A percentile compares a stretch with the other conserved stretches of the same genome.
Conservation (phyloP, 495 filamentous ascomycete genomes). For the Aspergillus sparsus region DNA sequence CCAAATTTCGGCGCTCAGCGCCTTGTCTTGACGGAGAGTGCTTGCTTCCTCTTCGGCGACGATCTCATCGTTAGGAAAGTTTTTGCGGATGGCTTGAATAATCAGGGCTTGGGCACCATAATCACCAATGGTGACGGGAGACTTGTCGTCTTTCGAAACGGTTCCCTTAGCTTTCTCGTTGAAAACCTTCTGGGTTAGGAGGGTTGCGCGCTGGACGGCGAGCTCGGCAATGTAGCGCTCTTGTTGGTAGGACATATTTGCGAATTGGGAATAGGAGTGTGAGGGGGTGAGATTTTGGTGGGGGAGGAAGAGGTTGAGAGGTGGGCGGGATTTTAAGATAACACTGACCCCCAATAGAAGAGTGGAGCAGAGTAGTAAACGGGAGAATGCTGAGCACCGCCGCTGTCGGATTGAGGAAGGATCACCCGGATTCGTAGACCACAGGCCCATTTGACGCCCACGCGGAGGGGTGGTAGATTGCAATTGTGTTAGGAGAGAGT, state of each 20-base stretch:
- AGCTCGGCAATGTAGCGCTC: slow-evolving; percentile 87
- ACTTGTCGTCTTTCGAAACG: slow-evolving; percentile 88
- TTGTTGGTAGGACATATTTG: slow-evolving; percentile 63
- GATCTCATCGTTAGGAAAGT: slow-evolving; percentile 88
- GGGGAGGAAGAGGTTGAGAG: slow-evolving; percentile 40
- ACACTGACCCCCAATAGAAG: slow-evolving; percentile 52
- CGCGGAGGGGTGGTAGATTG: not conserved
- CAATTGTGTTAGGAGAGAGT: not conserved
- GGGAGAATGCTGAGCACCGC: slow-evolving; percentile 35
- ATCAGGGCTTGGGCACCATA: slow-evolving; percentile 97
- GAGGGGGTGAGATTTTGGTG: slow-evolving; percentile 29
- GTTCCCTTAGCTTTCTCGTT: slow-evolving; percentile 90
- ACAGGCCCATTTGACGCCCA: slow-evolving; percentile 24
- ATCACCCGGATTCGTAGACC: slow-evolving; percentile 25
- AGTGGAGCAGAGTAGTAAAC: slow-evolving; percentile 44
- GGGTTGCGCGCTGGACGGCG: slow-evolving; percentile 83
- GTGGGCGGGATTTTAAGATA: slow-evolving; percentile 48
- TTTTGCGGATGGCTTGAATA: slow-evolving; percentile 81
- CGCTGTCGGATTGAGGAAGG: slow-evolving; percentile 32
- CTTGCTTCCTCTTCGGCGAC: slow-evolving; percentile 93
- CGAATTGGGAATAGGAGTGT: slow-evolving; percentile 31
- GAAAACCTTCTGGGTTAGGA: slow-evolving; percentile 93
- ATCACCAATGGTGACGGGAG: slow-evolving; percentile 96
- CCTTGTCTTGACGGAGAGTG: slow-evolving; percentile 66
- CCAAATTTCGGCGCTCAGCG: slow-evolving; percentile 76